phyloP scores from a whole-genome alignment of 2,329 filamentous ascomycete species.

The Penicillium griseofulvum region DNA sequence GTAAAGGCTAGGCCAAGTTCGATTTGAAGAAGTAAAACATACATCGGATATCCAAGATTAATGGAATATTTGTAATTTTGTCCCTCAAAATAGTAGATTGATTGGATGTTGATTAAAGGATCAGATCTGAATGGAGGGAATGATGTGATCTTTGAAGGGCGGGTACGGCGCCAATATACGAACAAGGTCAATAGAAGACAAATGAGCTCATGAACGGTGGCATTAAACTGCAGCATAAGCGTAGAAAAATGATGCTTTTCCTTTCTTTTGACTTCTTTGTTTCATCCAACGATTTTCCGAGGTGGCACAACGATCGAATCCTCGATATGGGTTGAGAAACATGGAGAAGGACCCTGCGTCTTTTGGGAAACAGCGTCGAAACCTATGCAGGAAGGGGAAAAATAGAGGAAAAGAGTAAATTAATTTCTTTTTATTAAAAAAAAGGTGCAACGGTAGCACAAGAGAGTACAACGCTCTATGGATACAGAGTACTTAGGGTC shows the following conservation, averaged over 20 bases:
- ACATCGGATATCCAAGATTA: not conserved
- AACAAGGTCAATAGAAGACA: constrained; percentile 7
- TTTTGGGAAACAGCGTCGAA: constrained; percentile 9
- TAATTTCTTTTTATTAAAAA: not conserved
- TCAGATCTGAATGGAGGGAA: constrained; percentile 9
- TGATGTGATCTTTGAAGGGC: constrained; percentile 15
- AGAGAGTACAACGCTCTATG: constrained; percentile 8
- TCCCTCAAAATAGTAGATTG: not conserved
- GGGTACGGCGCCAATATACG: constrained; percentile 19
- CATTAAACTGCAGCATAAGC: constrained; percentile 5
- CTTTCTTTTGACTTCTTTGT: not conserved
- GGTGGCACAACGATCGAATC: constrained; percentile 21
- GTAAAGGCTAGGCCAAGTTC: not conserved
- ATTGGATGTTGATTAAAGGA: not conserved
- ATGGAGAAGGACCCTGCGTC: constrained; percentile 21
- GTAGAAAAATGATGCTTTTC: not conserved
- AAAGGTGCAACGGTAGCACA: constrained; percentile 9
- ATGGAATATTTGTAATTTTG: not conserved
- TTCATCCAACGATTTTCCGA: constrained; percentile 16
- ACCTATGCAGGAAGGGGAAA: not conserved
- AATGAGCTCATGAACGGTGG: constrained; percentile 15
- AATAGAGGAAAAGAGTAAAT: not conserved
- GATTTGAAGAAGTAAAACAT: constrained; percentile 6
- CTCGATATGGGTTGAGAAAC: constrained; percentile 17
- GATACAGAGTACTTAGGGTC: not conserved